Percentiles rank a stretch among this genome's conserved stretches.
Conservation (phyloP, 2,329 filamentous ascomycete species). For the Teratosphaeria nubilosa region DNA sequence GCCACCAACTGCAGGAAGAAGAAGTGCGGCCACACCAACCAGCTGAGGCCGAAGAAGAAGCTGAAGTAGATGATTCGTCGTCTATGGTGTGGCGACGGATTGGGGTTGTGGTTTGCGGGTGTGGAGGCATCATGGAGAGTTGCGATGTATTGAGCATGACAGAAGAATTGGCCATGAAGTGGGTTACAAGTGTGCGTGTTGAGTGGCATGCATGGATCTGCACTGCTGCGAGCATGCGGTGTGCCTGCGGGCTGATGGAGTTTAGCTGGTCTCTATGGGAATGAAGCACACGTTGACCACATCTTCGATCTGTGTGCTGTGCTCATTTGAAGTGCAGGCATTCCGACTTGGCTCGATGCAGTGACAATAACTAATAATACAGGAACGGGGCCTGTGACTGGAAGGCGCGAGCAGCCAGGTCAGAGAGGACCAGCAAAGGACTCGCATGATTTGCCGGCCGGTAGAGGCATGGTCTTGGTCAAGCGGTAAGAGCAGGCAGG, state of each 20-base stretch:
- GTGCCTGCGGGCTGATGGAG: background rate
- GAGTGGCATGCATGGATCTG: background rate
- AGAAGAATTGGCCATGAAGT: background rate
- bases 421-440: too few relatives aligned
- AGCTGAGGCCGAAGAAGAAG: constrained; percentile 99
- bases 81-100: background rate
- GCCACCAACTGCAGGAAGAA: constrained; percentile 99
- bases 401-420: too few relatives aligned
- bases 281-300: background rate
- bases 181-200: background rate
- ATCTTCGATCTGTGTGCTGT: background rate
- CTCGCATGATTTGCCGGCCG: too few relatives aligned
- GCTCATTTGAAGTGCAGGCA: background rate
- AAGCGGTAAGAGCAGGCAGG: too few relatives aligned
- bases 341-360: background rate
- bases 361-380: too few relatives aligned
- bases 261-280: background rate
- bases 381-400: too few relatives aligned
- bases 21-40: constrained; percentile 99
- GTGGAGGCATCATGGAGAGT: background rate
- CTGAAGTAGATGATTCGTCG: constrained; percentile 56
- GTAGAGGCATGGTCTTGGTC: too few relatives aligned
- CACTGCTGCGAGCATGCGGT: background rate
- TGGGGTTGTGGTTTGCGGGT: background rate
- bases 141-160: background rate